Base-by-base conservation (phyloP, 2,329 filamentous ascomycete genomes). In the Botrytis fabae region DNA sequence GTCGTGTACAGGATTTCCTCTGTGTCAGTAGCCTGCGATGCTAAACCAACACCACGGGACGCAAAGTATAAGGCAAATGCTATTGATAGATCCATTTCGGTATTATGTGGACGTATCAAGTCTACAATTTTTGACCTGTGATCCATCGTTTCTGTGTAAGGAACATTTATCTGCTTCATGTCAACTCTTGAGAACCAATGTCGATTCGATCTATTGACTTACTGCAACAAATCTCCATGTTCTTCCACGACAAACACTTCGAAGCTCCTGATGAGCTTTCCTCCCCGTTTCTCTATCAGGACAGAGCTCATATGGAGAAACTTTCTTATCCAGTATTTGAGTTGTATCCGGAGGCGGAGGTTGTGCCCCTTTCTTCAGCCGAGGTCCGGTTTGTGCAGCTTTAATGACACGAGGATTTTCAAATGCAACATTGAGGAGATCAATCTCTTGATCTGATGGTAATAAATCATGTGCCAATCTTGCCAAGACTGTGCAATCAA, bases 61-160 rank as follows among this genome's bases (percentile, higher is more conserved):
- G 96, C 94, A 83, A 99, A 99, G 82, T 98, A 98, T n/a, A 99
- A 85, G 0, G 96, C 96, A 78, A 89, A 92, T 0, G 93, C 92
- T 78, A 99, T 99, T 5, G 96, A 99, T 0, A 99, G 86, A 79
- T 99, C 96, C 96, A 99, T 99, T 82, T 99, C 96, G 0, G 96
- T 99, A 77, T 97, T 95, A 82, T 99, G 96, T 0, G 96, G 96
- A 77, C 92, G 87, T 81, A 99, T 98, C 28, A 99, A 85, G 2
- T 89, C 86, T 54, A 95, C 87, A 32, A 99, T 88, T 40, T 86
- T 86, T 4, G 86, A 79, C 75, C 93, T 89, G 78, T 97, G 92
- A 2, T 86, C 85, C 61, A 90, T 80, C 0, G 91, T 92, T 78
- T 97, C 92, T 9, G 85, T 80, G 80, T 95, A 98, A 0, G 95